Evolutionary conservation across 495 filamentous ascomycete genomes (phyloP), one percentile per base, ranked within the genome.

Genomic region (Annulohypoxylon stygium): DNA sequence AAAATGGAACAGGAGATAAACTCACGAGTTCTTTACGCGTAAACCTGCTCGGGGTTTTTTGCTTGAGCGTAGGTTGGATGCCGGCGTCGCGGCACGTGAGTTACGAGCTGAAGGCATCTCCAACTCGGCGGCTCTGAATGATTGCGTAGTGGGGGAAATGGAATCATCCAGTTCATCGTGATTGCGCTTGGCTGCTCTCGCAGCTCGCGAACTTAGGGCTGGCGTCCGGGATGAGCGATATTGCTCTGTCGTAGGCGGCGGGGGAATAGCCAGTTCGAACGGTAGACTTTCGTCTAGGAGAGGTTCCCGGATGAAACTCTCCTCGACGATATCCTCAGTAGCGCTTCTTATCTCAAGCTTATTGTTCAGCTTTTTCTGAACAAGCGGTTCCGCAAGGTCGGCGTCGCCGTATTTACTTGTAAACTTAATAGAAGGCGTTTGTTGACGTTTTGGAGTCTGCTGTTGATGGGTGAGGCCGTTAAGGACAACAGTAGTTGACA

Each of bases 21-120:
- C 90, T 88, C 83, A 92, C 90, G 90, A 92, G 73, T 83, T 89
- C 82, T 91, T 92, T 67, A 91, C 86, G 51, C 89, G 86, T 65
- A 90, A 83, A 63, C 87, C 84, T 54, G 83, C 86, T 71, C 87
- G 86, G 16, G 80, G 73, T 72, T 84, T 88, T 81, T 90, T 90
- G 66, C 81, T 78, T 37, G 88, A 83, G 43, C 86, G 85, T 45
- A 82, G 76, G 14, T 79, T 81, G 26, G 70, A 80, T 9, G 70
- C 79, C 9, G 89, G 89, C 14, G 89, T 91, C 30, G 81, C 85
- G 10, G 88, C 87, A 72, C 89, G 84, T 16, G 87, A 89, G 60
- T 81, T 82, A 34, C 81, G 78, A 11, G 80, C 77, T 6, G 84
- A 87, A 20, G 82, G 78, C 16, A 81, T 78, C 30, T 79, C 81